A percentile compares a stretch with the other conserved stretches of the same genome.
These are phyloP conservation scores for Actinomortierella wolfii DNA, from an alignment of 371 early-diverging fungal species.

Conservation along the genomic window DNA sequence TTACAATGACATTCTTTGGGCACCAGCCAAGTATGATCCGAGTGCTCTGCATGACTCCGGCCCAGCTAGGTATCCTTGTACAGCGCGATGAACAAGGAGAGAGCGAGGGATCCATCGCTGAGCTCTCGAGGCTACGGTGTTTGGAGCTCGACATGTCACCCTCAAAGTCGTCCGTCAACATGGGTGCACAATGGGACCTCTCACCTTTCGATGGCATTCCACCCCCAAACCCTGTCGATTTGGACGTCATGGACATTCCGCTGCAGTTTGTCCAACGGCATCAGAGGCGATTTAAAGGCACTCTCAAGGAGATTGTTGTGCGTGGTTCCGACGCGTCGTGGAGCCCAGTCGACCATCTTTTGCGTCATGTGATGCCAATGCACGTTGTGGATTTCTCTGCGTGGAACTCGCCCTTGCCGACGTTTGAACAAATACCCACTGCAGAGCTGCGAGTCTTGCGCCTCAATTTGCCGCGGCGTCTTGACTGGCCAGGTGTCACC, in stretches of 20 bases:
- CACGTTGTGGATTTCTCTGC: conserved; percentile 30
- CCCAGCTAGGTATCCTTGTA: conserved; percentile 10
- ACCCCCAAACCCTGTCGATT: too few relatives aligned
- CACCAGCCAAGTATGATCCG: conserved; percentile 26
- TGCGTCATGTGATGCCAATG: conserved; percentile 17
- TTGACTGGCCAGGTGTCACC: conserved; percentile 5
- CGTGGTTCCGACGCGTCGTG: conserved; percentile 13
- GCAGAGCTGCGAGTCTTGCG: conserved; percentile 10
- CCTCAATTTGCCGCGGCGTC: conserved; percentile 14
- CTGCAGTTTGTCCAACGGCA: conserved; percentile 25
- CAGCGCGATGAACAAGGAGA: not conserved
- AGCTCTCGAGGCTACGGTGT: conserved; percentile 10
- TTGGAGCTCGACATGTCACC: conserved; percentile 20
- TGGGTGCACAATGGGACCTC: too few relatives aligned
- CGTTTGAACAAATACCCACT: conserved; percentile 14
- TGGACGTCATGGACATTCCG: conserved; percentile 7
- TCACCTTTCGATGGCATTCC: too few relatives aligned
- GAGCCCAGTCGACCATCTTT: conserved; percentile 9
- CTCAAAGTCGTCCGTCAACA: too few relatives aligned
- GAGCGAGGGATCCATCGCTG: conserved; percentile 6
- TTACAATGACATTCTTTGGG: conserved; percentile 3
- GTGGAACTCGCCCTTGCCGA: conserved; percentile 22
- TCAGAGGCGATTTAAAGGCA: conserved; percentile 8
- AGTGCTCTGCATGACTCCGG: conserved; percentile 19
- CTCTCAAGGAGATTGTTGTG: conserved; percentile 19